These are phyloP conservation scores for Trametes gibbosa DNA, from an alignment of 768 basidiomycete species.

Conservation along the genomic window DNA sequence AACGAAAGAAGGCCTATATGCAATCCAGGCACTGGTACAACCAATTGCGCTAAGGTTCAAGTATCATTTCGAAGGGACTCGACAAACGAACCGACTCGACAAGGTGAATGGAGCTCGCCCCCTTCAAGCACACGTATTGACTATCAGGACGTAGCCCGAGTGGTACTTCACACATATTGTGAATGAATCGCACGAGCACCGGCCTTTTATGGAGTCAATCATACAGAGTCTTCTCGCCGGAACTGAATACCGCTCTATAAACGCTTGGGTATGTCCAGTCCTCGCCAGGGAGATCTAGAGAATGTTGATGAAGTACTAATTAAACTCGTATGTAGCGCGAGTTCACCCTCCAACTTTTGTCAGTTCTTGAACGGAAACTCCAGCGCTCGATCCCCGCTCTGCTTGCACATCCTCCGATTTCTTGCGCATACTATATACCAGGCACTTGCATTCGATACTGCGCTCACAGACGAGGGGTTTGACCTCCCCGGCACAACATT, in stretches of 20 bases:
- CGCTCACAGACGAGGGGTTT: slow-evolving; percentile 74
- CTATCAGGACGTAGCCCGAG: slow-evolving; percentile 67
- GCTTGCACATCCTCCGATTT: slow-evolving; percentile 73
- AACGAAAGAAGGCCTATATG: slow-evolving; percentile 65
- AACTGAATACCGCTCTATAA: slow-evolving; percentile 60
- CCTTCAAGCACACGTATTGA: background rate
- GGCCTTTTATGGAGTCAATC: slow-evolving; percentile 70
- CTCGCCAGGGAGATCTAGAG: background rate
- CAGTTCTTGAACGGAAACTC: slow-evolving; percentile 74
- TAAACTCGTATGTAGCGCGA: slow-evolving; percentile 55
- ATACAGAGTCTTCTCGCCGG: slow-evolving; percentile 67
- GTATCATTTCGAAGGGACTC: slow-evolving; percentile 88
- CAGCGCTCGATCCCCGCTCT: slow-evolving; percentile 69
- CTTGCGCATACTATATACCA: slow-evolving; percentile 97
- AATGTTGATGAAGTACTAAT: too few relatives aligned
- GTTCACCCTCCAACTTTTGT: slow-evolving; percentile 76
- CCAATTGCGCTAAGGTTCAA: slow-evolving; percentile 87
- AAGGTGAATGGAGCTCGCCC: slow-evolving; percentile 51
- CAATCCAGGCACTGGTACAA: slow-evolving; percentile 79
- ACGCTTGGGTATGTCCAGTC: slow-evolving; percentile 64
- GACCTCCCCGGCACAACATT: slow-evolving; percentile 51
- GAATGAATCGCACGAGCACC: slow-evolving; percentile 84
- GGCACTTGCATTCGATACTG: slow-evolving; percentile 81
- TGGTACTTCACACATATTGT: slow-evolving; percentile 95
- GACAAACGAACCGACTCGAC: slow-evolving; percentile 88